Percentiles rank a stretch among this genome's conserved stretches.
These are phyloP conservation scores for Cyberlindnera mycetangii DNA, from an alignment of 805 yeast genomes.

Conservation along the genomic window DNA sequence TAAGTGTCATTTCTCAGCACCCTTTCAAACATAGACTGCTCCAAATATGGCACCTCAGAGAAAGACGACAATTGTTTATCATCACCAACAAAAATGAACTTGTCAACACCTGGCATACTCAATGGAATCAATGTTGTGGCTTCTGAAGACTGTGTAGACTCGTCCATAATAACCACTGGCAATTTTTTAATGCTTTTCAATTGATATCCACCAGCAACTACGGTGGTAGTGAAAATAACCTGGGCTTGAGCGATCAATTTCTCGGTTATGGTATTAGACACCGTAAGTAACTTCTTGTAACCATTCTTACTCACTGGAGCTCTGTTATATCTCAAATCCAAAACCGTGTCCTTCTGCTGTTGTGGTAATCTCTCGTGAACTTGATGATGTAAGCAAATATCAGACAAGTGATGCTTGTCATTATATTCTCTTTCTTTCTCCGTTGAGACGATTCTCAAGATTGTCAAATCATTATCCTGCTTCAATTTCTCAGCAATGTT, in stretches of 20 bases:
- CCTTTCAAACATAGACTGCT: slow-evolving; percentile 67
- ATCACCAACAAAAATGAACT: slow-evolving; percentile 72
- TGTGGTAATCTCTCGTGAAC: slow-evolving; percentile 48
- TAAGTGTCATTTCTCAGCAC: slow-evolving; percentile 60
- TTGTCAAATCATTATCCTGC: slow-evolving; percentile 44
- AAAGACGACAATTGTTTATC: slow-evolving; percentile 73
- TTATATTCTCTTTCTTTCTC: slow-evolving; percentile 62
- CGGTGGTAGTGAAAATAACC: slow-evolving; percentile 70
- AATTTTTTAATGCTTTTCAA: slow-evolving; percentile 59
- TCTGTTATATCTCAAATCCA: slow-evolving; percentile 43
- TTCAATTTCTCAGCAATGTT: slow-evolving; percentile 70
- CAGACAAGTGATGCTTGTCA: slow-evolving; percentile 51
- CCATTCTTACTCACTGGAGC: slow-evolving; percentile 42
- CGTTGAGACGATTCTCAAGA: slow-evolving; percentile 55
- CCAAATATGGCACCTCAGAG: slow-evolving; percentile 63
- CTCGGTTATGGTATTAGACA: slow-evolving; percentile 43
- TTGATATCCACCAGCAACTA: slow-evolving; percentile 66
- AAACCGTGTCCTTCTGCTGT: slow-evolving; percentile 39
- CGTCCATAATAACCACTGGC: slow-evolving; percentile 75
- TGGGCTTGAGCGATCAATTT: slow-evolving; percentile 59
- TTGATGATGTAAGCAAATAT: slow-evolving; percentile 63
- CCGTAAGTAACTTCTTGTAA: slow-evolving; percentile 47
- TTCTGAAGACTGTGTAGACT: slow-evolving; percentile 74
- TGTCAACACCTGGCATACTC: slow-evolving; percentile 63
- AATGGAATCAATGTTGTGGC: slow-evolving; percentile 69